Evolutionary conservation across 257 asterid species (phyloP).

Genomic region (Schizonepeta tenuifolia): DNA sequence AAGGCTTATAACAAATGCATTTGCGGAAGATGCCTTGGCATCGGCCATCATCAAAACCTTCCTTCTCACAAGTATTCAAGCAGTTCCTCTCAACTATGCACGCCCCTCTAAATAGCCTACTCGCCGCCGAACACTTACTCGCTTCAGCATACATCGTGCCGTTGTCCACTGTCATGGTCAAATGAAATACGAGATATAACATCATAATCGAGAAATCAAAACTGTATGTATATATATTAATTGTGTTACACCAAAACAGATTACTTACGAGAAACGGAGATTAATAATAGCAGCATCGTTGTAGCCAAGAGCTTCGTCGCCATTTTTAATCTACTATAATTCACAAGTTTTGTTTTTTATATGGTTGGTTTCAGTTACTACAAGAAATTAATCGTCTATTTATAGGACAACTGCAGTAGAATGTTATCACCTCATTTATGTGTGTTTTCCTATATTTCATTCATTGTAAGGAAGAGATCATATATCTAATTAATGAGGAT

Average conservation of each 20-base stretch:
- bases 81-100: constrained; percentile 35
- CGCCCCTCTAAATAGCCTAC: constrained; percentile 28
- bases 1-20: constrained; percentile 41
- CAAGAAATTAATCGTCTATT: background rate
- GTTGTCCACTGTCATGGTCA: background rate
- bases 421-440: background rate
- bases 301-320: background rate
- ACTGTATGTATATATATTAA: too few relatives aligned
- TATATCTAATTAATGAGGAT: background rate
- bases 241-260: background rate
- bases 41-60: constrained; percentile 37
- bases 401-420: background rate
- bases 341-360: too few relatives aligned
- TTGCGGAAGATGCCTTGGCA: constrained; percentile 28
- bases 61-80: constrained; percentile 23
- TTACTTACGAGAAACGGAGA: background rate
- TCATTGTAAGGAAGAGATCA: background rate
- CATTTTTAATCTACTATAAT: background rate
- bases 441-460: background rate
- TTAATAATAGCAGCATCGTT: background rate
- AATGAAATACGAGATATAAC: too few relatives aligned
- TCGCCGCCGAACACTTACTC: constrained; percentile 26
- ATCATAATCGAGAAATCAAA: too few relatives aligned
- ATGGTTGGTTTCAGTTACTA: too few relatives aligned
- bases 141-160: constrained; percentile 16